Evolutionary conservation across 768 basidiomycete genomes (phyloP).

Genomic region (Strobilomyces confusus): DNA sequence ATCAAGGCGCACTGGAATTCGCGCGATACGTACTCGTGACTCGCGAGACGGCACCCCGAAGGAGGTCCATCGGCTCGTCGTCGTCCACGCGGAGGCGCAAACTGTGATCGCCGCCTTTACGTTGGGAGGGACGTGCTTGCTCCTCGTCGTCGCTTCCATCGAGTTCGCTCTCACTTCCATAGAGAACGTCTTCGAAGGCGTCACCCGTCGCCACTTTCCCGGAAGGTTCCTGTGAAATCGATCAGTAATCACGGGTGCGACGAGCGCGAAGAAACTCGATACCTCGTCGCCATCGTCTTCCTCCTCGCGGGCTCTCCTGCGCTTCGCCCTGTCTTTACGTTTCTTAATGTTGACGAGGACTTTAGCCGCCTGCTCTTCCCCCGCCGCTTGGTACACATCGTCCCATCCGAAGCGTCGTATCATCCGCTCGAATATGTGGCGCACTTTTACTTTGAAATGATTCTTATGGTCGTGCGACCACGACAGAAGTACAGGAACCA

Average conservation of each 20-base stretch:
- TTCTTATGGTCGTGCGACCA: slow-evolving; percentile 99
- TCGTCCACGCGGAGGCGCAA: slow-evolving; percentile 80
- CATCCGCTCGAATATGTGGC: slow-evolving; percentile 96
- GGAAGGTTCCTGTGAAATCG: slow-evolving; percentile 35
- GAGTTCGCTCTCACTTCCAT: slow-evolving; percentile 92
- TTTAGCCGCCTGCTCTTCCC: slow-evolving; percentile 80
- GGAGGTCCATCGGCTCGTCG: slow-evolving; percentile 92
- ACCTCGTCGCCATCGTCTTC: slow-evolving; percentile 57
- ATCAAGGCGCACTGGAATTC: background rate
- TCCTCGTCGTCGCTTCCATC: slow-evolving; percentile 68
- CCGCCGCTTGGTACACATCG: slow-evolving; percentile 68
- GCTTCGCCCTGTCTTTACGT: slow-evolving; percentile 89
- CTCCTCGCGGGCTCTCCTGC: slow-evolving; percentile 65
- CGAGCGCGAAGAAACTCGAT: background rate
- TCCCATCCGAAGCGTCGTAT: slow-evolving; percentile 88
- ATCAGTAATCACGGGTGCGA: slow-evolving; percentile 14
- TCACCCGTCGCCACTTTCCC: slow-evolving; percentile 63
- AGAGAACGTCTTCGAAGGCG: slow-evolving; percentile 95
- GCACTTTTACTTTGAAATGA: slow-evolving; percentile 95
- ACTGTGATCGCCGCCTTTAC: slow-evolving; percentile 39
- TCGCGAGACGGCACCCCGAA: slow-evolving; percentile 72
- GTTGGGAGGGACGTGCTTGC: slow-evolving; percentile 30
- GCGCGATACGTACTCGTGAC: slow-evolving; percentile 55
- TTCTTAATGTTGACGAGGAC: slow-evolving; percentile 94
- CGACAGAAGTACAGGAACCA: slow-evolving; percentile 80